Evolutionary conservation across 75 land plant genomes (phyloP), one percentile per base, ranked within the genome.

Genomic region (Pinus tabuliformis): DNA sequence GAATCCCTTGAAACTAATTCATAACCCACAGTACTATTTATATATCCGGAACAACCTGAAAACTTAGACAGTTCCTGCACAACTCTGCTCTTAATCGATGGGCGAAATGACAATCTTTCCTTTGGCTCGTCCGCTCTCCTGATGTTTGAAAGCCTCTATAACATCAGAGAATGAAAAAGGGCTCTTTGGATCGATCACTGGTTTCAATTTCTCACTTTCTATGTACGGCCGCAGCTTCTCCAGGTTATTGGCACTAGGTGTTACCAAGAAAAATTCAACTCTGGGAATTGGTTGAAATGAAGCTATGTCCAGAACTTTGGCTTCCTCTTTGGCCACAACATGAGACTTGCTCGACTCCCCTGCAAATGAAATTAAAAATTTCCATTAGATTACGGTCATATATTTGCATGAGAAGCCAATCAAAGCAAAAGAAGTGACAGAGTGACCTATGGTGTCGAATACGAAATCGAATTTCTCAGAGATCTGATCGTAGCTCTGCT

Each of bases 101-200:
- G 88, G 82, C 20, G 79, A 78, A 26, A 86, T 79, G n/a, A 89
- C 88, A 20, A 89, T 82, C 72, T 89, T 89, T 5, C 90, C 90
- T 58, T 57, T 77, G 0, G 89, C 90, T 60, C 90, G 59, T 20
- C 86, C 77, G 2, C 81, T 81, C 70, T 86, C 89, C 49, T 81
- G 74, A 54, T 83, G 81, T 39, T 62, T 72, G 61, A 83, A 89
- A 9, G 89, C 90, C 30, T 83, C 89, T 3, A 86, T 57, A 0
- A 83, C 83, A 0, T 83, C 77, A n/a, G 58, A 36, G 60, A 89
- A 89, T 3, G 58, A 30, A 73, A 77, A 89, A 0, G 83, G 89
- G 13, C 89, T 86, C 7, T 81, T 86, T 3, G 88, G 86, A 79
- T 89, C 89, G 59, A 89, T 65, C 33, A 86, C 75, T 15, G 90